Conservation (phyloP, 768 basidiomycete species). For the Leccinum variicolor region DNA sequence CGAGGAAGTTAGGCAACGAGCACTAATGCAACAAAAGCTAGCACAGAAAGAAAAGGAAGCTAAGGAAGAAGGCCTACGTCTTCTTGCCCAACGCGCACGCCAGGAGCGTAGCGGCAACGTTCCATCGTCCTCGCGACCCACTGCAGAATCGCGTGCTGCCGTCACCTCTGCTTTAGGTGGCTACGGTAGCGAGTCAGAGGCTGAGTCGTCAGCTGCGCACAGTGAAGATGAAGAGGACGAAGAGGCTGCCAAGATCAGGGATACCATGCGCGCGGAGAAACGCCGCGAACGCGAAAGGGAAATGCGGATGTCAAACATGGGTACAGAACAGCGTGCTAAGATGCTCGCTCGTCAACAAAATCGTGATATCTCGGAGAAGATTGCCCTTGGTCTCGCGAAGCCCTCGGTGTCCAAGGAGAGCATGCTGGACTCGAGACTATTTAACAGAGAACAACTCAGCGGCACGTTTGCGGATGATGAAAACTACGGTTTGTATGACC, state of each 20-base stretch:
- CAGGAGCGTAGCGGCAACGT: constrained; percentile 85
- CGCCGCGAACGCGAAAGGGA: constrained; percentile 92
- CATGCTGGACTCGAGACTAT: constrained; percentile 94
- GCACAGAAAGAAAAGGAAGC: constrained; percentile 94
- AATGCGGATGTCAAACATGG: constrained; percentile 99
- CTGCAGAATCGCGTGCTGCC: constrained; percentile 63
- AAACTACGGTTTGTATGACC: constrained; percentile 91
- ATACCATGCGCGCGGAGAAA: constrained; percentile 90
- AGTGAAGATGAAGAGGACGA: constrained; percentile 67
- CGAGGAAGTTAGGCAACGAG: constrained; percentile 94
- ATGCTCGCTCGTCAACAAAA: constrained; percentile 95
- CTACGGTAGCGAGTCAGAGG: constrained; percentile 79
- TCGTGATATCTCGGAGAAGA: constrained; percentile 98
- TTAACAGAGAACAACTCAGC: constrained; percentile 91
- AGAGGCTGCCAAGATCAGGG: constrained; percentile 81
- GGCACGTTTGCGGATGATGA: constrained; percentile 88
- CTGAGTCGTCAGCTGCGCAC: constrained; percentile 45
- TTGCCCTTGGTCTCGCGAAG: constrained; percentile 96
- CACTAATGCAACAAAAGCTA: constrained; percentile 98
- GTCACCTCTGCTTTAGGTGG: constrained; percentile 76
- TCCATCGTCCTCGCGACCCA: constrained; percentile 59
- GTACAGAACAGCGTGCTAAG: constrained; percentile 93
- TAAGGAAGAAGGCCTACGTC: constrained; percentile 93
- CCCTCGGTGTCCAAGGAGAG: constrained; percentile 95
- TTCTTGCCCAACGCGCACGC: constrained; percentile 92